These are phyloP conservation scores for Colletotrichum sp. DNA, from an alignment of 2,329 filamentous ascomycete species.

Conservation along the genomic window DNA sequence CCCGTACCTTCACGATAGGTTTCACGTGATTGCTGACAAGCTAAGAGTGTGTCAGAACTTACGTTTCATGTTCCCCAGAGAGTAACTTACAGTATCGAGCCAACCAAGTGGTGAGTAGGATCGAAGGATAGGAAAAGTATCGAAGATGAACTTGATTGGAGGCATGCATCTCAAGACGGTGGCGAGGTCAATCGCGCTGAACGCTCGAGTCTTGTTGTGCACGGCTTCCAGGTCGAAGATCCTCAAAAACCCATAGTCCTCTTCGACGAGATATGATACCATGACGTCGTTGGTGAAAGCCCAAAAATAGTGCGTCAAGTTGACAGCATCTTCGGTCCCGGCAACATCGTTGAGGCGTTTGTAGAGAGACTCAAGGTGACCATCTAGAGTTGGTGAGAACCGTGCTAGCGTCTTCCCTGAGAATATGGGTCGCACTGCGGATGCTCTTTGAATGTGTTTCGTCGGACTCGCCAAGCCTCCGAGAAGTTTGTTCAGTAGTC, in stretches of 20 bases:
- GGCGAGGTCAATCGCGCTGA: slow-evolving; percentile 23
- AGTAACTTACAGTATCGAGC: slow-evolving; percentile 17
- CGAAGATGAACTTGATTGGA: slow-evolving; percentile 13
- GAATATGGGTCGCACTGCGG: slow-evolving; percentile 20
- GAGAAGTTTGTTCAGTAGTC: slow-evolving; percentile 16
- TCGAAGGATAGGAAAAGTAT: slow-evolving; percentile 6
- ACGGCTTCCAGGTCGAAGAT: not conserved
- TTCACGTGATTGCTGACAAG: not conserved
- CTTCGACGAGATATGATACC: slow-evolving; percentile 21
- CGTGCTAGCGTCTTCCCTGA: slow-evolving; percentile 12
- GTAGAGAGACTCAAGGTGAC: slow-evolving; percentile 1
- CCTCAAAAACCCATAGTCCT: slow-evolving; percentile 16
- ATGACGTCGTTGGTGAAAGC: slow-evolving; percentile 25
- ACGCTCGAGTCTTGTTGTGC: slow-evolving; percentile 21
- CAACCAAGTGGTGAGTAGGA: slow-evolving; percentile 20
- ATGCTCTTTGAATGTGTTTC: slow-evolving; percentile 11
- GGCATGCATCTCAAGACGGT: slow-evolving; percentile 21
- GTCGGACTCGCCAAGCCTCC: slow-evolving; percentile 13
- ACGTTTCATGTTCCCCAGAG: not conserved
- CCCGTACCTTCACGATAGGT: not conserved
- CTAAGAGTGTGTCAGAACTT: not conserved
- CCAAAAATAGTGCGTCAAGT: slow-evolving; percentile 15
- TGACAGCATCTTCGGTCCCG: not conserved
- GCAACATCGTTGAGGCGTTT: not conserved
- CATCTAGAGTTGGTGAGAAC: not conserved